Conservation (phyloP, 1,139 yeast genomes). For the Geotrichum phurueaensis region DNA sequence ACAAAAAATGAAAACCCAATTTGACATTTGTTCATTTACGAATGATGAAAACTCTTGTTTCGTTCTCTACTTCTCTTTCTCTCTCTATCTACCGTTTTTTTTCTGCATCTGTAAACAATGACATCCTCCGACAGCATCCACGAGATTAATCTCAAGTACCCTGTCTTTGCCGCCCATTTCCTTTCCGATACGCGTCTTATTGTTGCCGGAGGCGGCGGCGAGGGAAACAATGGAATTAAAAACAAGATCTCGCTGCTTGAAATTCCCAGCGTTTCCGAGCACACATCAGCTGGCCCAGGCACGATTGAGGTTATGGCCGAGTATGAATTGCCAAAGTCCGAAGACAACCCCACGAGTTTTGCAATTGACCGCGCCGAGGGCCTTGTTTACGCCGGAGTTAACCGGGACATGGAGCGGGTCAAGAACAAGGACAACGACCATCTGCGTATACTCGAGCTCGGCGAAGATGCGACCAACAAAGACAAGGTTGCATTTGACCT, state of each 20-base stretch:
- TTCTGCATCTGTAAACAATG: neutral
- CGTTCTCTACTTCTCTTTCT: neutral
- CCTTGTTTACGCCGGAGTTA: slow-evolving; percentile 14
- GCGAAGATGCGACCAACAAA: slow-evolving; percentile 19
- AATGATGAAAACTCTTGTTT: neutral
- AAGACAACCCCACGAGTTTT: slow-evolving; percentile 36
- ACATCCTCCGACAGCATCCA: neutral
- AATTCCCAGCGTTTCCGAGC: slow-evolving; percentile 1
- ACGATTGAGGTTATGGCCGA: slow-evolving; percentile 21
- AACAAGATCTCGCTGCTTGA: slow-evolving; percentile 50
- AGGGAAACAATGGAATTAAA: slow-evolving; percentile 80
- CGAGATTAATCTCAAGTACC: slow-evolving; percentile 57
- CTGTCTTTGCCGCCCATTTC: slow-evolving; percentile 74
- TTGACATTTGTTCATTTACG: neutral
- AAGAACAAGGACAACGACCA: slow-evolving; percentile 40
- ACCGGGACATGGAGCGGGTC: neutral
- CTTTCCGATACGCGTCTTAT: slow-evolving; percentile 55
- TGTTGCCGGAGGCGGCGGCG: slow-evolving; percentile 94
- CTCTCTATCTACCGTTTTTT: neutral
- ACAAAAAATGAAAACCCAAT: neutral
- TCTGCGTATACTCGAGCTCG: slow-evolving; percentile 57
- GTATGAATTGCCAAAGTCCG: slow-evolving; percentile 24
- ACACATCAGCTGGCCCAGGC: slow-evolving; percentile 4
- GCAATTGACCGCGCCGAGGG: slow-evolving; percentile 22
- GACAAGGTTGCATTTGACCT: neutral